Conservation (phyloP, 257 asterid genomes). For the Solanum sitiens region DNA sequence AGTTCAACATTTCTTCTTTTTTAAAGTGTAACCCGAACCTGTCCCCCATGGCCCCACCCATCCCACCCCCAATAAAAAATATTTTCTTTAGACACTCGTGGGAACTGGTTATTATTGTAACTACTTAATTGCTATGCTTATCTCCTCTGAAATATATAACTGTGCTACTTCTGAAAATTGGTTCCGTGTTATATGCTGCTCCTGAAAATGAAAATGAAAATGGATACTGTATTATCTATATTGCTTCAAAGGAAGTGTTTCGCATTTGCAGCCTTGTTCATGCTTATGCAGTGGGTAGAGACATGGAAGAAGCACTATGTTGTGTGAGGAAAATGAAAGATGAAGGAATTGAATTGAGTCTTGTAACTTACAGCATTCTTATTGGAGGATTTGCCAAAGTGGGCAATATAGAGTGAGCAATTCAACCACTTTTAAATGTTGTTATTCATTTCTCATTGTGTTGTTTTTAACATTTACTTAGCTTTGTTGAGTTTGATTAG, state of each 20-base stretch:
- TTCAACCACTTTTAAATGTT: background rate
- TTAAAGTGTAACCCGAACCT: background rate
- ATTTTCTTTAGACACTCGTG: background rate
- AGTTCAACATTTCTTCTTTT: background rate
- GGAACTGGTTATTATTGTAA: background rate
- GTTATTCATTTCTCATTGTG: background rate
- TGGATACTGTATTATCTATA: background rate
- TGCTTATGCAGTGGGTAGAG: constrained; percentile 89
- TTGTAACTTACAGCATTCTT: constrained; percentile 84
- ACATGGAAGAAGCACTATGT: constrained; percentile 93
- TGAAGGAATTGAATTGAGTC: constrained; percentile 76
- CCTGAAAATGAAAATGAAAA: background rate
- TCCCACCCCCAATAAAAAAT: background rate
- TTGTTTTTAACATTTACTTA: background rate
- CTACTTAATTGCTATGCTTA: background rate
- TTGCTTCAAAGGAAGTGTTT: background rate
- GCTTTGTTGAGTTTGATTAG: background rate
- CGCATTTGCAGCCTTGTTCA: constrained; percentile 69
- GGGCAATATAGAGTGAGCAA: constrained; percentile 68
- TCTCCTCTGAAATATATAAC: background rate
- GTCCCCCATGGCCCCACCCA: background rate
- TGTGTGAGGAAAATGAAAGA: constrained; percentile 83
- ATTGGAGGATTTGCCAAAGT: constrained; percentile 82
- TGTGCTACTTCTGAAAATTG: background rate
- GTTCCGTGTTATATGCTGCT: background rate